A percentile compares a stretch with the other conserved stretches of the same genome.
Evolutionary conservation across 2,329 filamentous ascomycete species (phyloP).

Genomic region (Stachybotrys elegans): DNA sequence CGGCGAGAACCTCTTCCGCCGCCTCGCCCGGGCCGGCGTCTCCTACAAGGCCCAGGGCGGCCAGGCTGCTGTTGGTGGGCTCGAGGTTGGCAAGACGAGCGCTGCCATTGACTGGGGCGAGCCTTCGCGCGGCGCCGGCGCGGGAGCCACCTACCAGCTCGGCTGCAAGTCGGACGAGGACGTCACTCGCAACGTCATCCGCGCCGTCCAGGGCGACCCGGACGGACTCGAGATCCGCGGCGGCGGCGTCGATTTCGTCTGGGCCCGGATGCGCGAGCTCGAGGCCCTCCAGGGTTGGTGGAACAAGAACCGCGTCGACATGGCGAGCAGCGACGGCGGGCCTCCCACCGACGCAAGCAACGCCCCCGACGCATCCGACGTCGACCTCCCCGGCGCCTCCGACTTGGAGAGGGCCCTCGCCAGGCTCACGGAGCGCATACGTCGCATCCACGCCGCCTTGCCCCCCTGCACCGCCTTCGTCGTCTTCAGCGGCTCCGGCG

Average conservation of each 20-base stretch:
- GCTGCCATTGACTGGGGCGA: conserved; percentile 90
- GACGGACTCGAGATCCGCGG: conserved; percentile 52
- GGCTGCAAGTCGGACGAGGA: conserved; percentile 57
- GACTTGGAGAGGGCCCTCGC: conserved; percentile 41
- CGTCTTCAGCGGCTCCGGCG: conserved; percentile 61
- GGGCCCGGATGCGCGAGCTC: conserved; percentile 60
- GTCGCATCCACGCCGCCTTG: conserved; percentile 50
- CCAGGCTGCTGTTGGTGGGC: conserved; percentile 49
- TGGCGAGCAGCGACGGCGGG: conserved; percentile 26
- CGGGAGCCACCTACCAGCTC: conserved; percentile 50
- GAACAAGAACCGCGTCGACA: conserved; percentile 50
- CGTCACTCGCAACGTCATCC: conserved; percentile 48
- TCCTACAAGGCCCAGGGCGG: conserved; percentile 58
- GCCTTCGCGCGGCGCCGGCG: conserved; percentile 54
- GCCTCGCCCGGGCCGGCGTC: conserved; percentile 62
- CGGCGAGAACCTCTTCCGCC: conserved; percentile 84
- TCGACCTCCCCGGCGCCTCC: conserved; percentile 14
- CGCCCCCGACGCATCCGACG: conserved; percentile 8
- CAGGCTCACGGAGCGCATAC: conserved; percentile 43
- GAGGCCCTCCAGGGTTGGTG: conserved; percentile 64
- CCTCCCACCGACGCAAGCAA: conserved; percentile 20
- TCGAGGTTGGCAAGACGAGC: conserved; percentile 55
- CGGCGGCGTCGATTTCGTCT: conserved; percentile 62
- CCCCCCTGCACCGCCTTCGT: conserved; percentile 63
- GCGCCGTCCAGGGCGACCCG: conserved; percentile 54